Base-by-base conservation (phyloP, 805 yeast genomes). In the Starmerella vitae region DNA sequence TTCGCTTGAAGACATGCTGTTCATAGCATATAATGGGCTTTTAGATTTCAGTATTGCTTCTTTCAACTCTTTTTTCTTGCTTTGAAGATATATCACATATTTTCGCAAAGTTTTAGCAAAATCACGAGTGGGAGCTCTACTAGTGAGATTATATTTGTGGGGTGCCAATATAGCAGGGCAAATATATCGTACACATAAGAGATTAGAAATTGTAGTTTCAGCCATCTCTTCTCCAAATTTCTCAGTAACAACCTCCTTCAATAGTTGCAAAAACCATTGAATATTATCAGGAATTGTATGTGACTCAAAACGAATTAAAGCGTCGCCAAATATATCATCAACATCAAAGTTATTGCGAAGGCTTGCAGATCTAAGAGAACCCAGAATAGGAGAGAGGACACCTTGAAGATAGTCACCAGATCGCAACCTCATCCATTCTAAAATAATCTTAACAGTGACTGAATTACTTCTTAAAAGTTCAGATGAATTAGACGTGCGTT, bases 101-200 rank as follows among this genome's bases (percentile, higher is more conserved):
- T 39, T 30, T n/a, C 38, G 30, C 13, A 39, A 31, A 2, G 30
- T 9, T 10, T 3, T 12, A 2, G 39, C 34, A 20, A 30, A 39
- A 3, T 28, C 34, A 2, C 36, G 21, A 3, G 32, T 20, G 4
- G 43, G 43, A 12, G 37, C 39, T 10, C 43, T 30, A 13, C 20
- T 13, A 14, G 17, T 30, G 4, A 39, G 6, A 13, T 21, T 32
- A 30, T 34, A 34, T 5, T 22, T 25, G 4, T 35, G 33, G 4
- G 43, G 43, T 9, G 38, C 33, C 4, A 39, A 13, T 8, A 39
- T 20, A 3, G 33, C 39, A 4, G 43, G 43, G 25, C 43, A 39
- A 3, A 39, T 30, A 10, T 34, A 14, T 12, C 43, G n/a, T 8
- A 39, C 31, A 19, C 31, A 9, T 3, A 39, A 9, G 8, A 39